Base-by-base conservation (phyloP, 169 alveolate genomes). In the Plasmodium inui region DNA sequence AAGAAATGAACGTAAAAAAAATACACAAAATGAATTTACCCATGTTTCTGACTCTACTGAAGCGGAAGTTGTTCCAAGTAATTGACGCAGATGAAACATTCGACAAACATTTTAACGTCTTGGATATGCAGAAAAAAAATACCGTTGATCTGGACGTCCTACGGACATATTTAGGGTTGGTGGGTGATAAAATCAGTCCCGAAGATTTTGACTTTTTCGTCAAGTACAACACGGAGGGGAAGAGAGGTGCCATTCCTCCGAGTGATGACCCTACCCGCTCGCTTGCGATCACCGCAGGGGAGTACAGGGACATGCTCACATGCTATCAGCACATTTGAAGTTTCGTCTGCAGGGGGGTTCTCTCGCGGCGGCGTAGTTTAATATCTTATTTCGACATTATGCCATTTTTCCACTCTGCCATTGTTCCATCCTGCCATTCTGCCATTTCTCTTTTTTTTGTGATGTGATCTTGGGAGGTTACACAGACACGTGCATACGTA, bases 1-100 rank as follows among this genome's bases (percentile, higher is more conserved):
- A 86, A 55, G 93, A 86, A 74, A 86, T 86, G 93, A 17, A 76
- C n/a, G 22, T 74, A 22, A 86, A 86, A 34, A 74, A 86, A 53
- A 37, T 86, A 0, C n/a, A 32, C 26, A 86, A 86, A 57, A 86
- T 86, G 93, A 78, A 50, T 74, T 55, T 86, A 76, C 84, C 84
- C 12, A 74, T 86, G 50, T 86, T 86, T 44, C 80, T 86, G 70
- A 86, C 93, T 1, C 67, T 86, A 86, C 46, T 86, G 71, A 86
- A 86, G 41, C 79, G 93, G 10, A 86, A 55, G 44, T 17, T 86
- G 61, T 57, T 86, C 30, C 53, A 86, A 41, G 61, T 61, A 17
- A 86, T 76, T 1, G 81, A 85, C 81, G 61, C 22, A 2, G 80
- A 86, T 50, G 28, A 17, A 19, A 32, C 81, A 9, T 86, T 86